Evolutionary conservation across 1,284 basidiomycete genomes (phyloP).

Genomic region (Rugosomyces carneus): DNA sequence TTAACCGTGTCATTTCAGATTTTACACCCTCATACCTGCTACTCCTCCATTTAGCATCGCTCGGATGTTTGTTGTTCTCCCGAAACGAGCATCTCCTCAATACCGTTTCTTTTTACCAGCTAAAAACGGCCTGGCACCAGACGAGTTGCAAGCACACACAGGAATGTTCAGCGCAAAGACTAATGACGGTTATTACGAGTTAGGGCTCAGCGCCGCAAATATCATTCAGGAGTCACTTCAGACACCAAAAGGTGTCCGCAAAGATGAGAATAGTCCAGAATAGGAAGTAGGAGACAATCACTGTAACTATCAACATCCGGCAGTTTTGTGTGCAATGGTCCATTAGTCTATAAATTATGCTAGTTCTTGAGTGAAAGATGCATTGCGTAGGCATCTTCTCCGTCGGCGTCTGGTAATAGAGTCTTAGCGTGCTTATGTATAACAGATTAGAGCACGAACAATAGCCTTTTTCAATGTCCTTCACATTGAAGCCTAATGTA

Average conservation of each 20-base stretch:
- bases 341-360: background rate
- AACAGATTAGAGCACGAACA: constrained; percentile 44
- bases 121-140: constrained; percentile 60
- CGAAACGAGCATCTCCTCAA: constrained; percentile 45
- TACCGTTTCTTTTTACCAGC: constrained; percentile 55
- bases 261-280: background rate
- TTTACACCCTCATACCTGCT: constrained; percentile 66
- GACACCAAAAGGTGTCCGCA: constrained; percentile 10
- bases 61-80: constrained; percentile 76
- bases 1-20: constrained; percentile 38
- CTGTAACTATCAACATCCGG: background rate
- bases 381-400: constrained; percentile 92
- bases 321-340: background rate
- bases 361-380: constrained; percentile 49
- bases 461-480: constrained; percentile 84
- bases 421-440: background rate
- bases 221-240: constrained; percentile 52
- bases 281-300: background rate
- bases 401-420: constrained; percentile 69
- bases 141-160: constrained; percentile 85
- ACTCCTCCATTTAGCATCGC: constrained; percentile 44
- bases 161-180: constrained; percentile 80
- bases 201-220: constrained; percentile 66
- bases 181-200: constrained; percentile 88
- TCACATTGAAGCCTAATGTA: constrained; percentile 83